Base-by-base conservation (phyloP, 495 filamentous ascomycete species). In the Lindgomyces ingoldianus region DNA sequence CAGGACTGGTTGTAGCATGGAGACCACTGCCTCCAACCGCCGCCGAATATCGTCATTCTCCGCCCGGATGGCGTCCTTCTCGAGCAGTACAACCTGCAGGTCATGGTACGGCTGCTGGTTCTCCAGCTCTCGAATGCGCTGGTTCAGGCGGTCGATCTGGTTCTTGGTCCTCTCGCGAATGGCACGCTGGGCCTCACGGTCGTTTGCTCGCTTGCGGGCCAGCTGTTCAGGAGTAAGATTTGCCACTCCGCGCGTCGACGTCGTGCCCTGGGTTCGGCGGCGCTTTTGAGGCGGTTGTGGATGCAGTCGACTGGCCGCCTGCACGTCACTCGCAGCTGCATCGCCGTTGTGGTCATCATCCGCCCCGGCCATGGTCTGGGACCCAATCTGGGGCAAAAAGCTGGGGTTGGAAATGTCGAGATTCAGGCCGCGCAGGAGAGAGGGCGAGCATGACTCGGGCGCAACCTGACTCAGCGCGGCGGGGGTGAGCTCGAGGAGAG, bases 71-170 rank as follows among this genome's bases (percentile, higher is more conserved):
- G 81, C 78, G 67, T 89, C 87, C 79, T 89, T 91, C 73, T 89
- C 83, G 36, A 81, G 79, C 36, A 90, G 62, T 12, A 82, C 88
- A 21, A 81, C 76, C 77, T 91, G 89, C 12, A 93, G 83, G 70
- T 95, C 89, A 65, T 87, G 84, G 67, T 90, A 90, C 0, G 91
- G 89, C 70, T 91, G 86, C 75, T 90, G 88, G 39, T 42, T 67
- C 61, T 76, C 72, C 25, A 78, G 67, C 61, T 78, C 75, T 1
- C 51, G 48, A 25, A 78, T 77, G 3, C 75, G 69, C 26, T 33
- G 42, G 51, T 76, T 72, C 18, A 78, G 65, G 21, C 18, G 56
- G 25, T 75, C 74, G 61, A 78, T 77, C 39, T 71, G 71, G 57
- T 72, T 73, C 57, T 70, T 70, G 16, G 76, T 78, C 2, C 76